Evolutionary conservation across 169 alveolate species (phyloP), one percentile per base, ranked within the genome.

Genomic region (Babesia ovis): DNA sequence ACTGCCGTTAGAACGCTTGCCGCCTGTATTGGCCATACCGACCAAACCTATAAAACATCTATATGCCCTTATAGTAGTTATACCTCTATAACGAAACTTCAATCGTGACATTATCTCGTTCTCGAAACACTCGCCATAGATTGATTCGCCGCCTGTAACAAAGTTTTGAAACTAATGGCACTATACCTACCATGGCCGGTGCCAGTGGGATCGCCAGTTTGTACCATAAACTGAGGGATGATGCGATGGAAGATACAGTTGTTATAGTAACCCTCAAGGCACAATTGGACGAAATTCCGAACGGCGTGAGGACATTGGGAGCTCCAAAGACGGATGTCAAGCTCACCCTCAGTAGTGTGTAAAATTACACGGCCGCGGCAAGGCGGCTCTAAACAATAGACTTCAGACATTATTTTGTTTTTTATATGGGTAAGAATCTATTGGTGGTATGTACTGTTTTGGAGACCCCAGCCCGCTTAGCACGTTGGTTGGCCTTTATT

Each of bases 111-210:
- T 94, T 41, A 90, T 89, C 82, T 97, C 99, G 85, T 97, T 98
- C 81, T 95, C 95, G 72, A 97, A 97, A 5, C 95, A 96, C 43
- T 92, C 94, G 4, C 97, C 97, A 89, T 94, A 95, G 41, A 93
- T 90, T 3, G 94, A 91, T 48, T 85, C 95, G 31, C 98, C 98
- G 27, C 98, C 97, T 88, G 61, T 4, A 55, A 25, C 25, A 39
- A 25, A 20, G 0, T 11, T 18, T 32, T 18, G 14, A 20, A 27
- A 18, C 14, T 32, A 14, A 25, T 8, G 46, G 55, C 39, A 31
- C 25, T 5, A 56, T 14, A 68, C 32, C 27, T 77, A 88, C 93
- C 90, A 35, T 79, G 68, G 22, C 93, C 93, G n/a, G 93, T 88
- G n/a, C 90, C 90, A 11, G 90, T 77, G 66, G 89, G 93, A 35